Percentiles rank a stretch among this genome's conserved stretches.
Evolutionary conservation across 305 asterid species (phyloP).

Genomic region (Solanum aculeatissimum): DNA sequence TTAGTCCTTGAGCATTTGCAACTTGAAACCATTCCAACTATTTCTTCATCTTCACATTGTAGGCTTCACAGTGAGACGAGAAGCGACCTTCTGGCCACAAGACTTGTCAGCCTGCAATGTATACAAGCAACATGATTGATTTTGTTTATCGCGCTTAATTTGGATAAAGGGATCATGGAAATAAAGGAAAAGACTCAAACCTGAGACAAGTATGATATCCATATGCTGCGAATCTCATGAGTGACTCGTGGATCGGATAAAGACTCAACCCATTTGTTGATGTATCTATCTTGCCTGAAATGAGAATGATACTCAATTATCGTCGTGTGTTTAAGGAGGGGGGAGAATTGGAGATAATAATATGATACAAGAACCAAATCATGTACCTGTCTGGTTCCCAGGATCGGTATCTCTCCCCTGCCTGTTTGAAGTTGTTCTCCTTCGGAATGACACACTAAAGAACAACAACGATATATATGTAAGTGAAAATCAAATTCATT

Average conservation of each 20-base stretch:
- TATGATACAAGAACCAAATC: background rate
- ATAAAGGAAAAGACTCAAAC: slow-evolving; percentile 3
- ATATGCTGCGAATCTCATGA: slow-evolving; percentile 54
- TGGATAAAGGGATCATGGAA: background rate
- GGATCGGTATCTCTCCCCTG: slow-evolving; percentile 67
- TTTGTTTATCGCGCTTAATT: background rate
- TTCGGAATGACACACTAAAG: slow-evolving; percentile 36
- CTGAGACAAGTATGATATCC: slow-evolving; percentile 66
- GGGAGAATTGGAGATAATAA: background rate
- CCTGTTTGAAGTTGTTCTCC: slow-evolving; percentile 70
- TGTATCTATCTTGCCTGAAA: slow-evolving; percentile 54
- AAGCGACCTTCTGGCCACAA: slow-evolving; percentile 54
- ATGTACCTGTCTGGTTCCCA: slow-evolving; percentile 44
- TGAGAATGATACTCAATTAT: background rate
- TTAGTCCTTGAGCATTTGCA: background rate
- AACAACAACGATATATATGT: background rate
- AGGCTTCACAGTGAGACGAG: slow-evolving; percentile 52
- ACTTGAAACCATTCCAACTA: background rate
- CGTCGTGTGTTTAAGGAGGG: background rate
- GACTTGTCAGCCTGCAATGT: slow-evolving; percentile 46
- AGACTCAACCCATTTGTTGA: slow-evolving; percentile 44
- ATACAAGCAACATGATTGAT: background rate
- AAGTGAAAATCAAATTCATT: background rate
- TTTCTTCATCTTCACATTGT: slow-evolving; percentile 21
- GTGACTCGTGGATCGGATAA: slow-evolving; percentile 62